These are phyloP conservation scores for Epichloe sibirici DNA, from an alignment of 2,329 filamentous ascomycete species.

Conservation along the genomic window DNA sequence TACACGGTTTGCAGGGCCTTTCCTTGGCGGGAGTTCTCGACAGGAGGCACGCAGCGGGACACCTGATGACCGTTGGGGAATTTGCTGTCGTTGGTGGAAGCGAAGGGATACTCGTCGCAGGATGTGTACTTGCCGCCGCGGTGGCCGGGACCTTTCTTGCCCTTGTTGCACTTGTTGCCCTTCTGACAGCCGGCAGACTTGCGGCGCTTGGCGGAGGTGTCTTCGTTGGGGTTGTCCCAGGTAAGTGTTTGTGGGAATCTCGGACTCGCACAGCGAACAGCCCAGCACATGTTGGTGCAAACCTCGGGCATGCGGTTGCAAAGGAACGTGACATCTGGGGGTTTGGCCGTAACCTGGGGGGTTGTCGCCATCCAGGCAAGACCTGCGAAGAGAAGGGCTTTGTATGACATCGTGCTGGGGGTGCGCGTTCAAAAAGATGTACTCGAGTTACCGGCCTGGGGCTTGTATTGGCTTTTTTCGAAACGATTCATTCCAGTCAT, in stretches of 20 bases:
- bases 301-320: neutral
- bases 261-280: neutral
- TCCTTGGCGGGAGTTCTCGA: constrained; percentile 7
- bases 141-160: constrained; percentile 7
- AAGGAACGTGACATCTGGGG: neutral
- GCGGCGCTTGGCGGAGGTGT: neutral
- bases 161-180: constrained; percentile 8
- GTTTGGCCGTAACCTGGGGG: neutral
- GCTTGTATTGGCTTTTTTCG: no score
- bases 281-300: neutral
- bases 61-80: constrained; percentile 8
- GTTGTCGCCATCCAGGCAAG: neutral
- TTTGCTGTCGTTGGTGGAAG: constrained; percentile 5
- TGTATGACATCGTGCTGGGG: neutral
- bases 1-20: constrained; percentile 3
- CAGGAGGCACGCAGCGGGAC: constrained; percentile 10
- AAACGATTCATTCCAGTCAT: no score
- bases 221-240: neutral
- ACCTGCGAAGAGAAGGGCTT: neutral
- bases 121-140: constrained; percentile 5
- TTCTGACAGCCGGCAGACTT: constrained; percentile 7
- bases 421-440: neutral
- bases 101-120: constrained; percentile 12
- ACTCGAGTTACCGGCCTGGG: neutral
- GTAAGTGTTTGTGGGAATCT: neutral